Base-by-base conservation (phyloP, 2,329 filamentous ascomycete species). In the Taxawa tesnikishii region DNA sequence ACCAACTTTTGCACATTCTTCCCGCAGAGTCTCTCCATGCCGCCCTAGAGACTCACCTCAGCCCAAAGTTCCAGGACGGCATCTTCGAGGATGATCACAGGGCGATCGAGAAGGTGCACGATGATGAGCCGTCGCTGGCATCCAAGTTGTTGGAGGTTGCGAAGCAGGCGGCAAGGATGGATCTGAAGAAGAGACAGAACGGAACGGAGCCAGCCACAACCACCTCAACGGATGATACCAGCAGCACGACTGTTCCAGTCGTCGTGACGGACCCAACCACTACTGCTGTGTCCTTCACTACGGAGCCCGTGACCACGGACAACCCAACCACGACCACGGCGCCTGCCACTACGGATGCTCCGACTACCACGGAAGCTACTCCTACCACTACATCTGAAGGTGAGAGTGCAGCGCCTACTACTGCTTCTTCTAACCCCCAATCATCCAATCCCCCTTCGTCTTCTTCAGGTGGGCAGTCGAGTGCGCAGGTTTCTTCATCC, bases 61-160 rank as follows among this genome's bases (percentile, higher is more conserved):
- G 71, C 28, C 65, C 67, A 29, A 70, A 72, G 47, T 83, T 76
- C 56, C 68, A 74, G 49, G 70, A 81, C 48, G 79, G 78, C 37
- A 67, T 82, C 34, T 81, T 76, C 51, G 65, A 70, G 40, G 71
- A 73, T 40, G 77, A 80, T 46, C 66, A 65, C 42, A 62, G 67
- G 8, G 76, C 75, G 15, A 63, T 80, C 33, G 70, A 79, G 51
- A 71, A 68, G 19, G 64, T 80, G 16, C 69, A 75, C 55, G 60
- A 63, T 26, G 66, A 69, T 41, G 68, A 82, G 47, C 67, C 73
- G 14, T 63, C 67, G 23, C 60, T 81, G 23, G 75, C 76, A 12
- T 71, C 67, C 7, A 69, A 70, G 36, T 60, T 83, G 40, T 64
- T 79, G 34, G 69, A 73, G 36, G 57, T 84, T 35, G 79, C 72